A percentile compares a stretch with the other conserved stretches of the same genome.
Evolutionary conservation across 345 rosid species (phyloP).

Genomic region (Citrus hindsii): DNA sequence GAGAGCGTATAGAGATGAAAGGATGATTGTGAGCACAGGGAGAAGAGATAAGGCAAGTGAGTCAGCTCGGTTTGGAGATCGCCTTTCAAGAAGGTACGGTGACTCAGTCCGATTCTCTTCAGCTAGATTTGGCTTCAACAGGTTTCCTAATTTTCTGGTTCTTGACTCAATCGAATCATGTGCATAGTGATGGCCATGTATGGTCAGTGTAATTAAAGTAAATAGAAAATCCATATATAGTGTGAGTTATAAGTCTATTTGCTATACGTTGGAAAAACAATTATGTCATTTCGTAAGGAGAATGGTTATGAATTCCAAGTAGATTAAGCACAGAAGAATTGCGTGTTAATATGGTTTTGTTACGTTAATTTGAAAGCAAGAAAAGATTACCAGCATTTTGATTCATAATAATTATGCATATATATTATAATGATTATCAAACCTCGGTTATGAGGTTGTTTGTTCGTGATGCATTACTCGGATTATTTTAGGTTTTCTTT

Average conservation of each 20-base stretch:
- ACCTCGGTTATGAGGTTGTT: not conserved
- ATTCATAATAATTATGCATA: not conserved
- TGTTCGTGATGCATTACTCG: not conserved
- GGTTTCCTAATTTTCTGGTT: not conserved
- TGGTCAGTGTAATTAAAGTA: not conserved
- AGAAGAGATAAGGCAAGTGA: conserved; percentile 29
- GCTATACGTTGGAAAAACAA: not conserved
- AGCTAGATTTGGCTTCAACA: conserved; percentile 33
- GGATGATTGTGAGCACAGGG: conserved; percentile 20
- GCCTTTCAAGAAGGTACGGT: conserved; percentile 22
- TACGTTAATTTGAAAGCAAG: not conserved
- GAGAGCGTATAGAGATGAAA: conserved; percentile 14
- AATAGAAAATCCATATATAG: no score
- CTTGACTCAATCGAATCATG: not conserved
- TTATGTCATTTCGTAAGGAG: not conserved
- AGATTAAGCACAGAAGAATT: not conserved
- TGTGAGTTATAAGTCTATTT: not conserved
- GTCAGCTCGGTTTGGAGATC: conserved; percentile 63
- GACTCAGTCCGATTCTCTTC: conserved; percentile 43
- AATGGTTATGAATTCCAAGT: not conserved
- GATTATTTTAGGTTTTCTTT: not conserved
- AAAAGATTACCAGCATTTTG: not conserved
- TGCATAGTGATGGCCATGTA: not conserved
- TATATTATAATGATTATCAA: not conserved
- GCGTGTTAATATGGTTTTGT: not conserved